Conservation (phyloP, 2,329 filamentous ascomycete species). For the Periglandula ipomoeae region DNA sequence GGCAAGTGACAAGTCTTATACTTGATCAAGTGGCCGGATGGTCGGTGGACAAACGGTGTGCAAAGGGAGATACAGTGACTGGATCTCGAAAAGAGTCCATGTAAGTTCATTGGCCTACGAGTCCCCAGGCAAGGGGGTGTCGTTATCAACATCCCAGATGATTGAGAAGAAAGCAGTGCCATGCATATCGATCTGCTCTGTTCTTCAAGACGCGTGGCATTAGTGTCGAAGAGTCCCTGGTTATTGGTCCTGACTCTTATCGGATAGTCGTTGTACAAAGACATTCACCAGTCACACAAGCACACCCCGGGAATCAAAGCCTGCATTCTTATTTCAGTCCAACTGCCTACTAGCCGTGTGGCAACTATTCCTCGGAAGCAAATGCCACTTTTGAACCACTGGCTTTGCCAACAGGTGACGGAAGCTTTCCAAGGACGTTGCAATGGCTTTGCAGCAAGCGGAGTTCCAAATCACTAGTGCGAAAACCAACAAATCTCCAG, state of each 20-base stretch:
- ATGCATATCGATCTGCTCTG: neutral
- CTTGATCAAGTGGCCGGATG: slow-evolving; percentile 5
- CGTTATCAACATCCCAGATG: slow-evolving; percentile 2
- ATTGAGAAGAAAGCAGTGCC: too few species aligned
- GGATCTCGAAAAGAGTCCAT: neutral
- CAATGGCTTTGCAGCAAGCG: neutral
- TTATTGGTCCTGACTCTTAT: too few species aligned
- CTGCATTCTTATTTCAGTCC: slow-evolving; percentile 6
- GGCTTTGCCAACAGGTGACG: neutral
- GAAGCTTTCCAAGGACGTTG: neutral
- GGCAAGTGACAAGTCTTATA: neutral
- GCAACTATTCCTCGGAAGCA: neutral
- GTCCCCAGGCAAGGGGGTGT: slow-evolving; percentile 1
- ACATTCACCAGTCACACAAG: slow-evolving; percentile 7
- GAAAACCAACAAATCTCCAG: neutral
- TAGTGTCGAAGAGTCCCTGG: neutral
- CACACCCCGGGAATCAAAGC: slow-evolving; percentile 5
- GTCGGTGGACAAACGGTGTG: neutral
- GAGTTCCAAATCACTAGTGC: neutral
- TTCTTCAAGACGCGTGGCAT: neutral
- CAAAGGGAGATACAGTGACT: neutral
- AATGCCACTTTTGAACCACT: neutral
- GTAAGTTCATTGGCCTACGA: slow-evolving; percentile 7
- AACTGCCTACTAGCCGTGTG: slow-evolving; percentile 5
- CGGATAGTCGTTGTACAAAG: neutral